Evolutionary conservation across 2,329 filamentous ascomycete species (phyloP).

Genomic region (Nannizziopsis barbatae): DNA sequence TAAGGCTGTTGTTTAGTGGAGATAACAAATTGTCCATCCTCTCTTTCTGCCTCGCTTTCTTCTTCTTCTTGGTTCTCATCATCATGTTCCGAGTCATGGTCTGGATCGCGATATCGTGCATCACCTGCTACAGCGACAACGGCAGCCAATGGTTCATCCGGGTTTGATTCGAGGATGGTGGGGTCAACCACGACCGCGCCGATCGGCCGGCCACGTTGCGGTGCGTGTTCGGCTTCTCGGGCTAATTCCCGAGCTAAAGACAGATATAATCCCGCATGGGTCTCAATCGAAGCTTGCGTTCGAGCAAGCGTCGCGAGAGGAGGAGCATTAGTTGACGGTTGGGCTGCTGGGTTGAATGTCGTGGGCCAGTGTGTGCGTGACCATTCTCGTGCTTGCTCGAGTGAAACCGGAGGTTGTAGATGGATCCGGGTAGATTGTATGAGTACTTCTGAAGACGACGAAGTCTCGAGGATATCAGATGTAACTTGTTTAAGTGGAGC

Average conservation of each 20-base stretch:
- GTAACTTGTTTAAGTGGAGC: constrained; percentile 10
- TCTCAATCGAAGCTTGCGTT: constrained; percentile 27
- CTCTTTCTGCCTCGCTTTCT: neutral
- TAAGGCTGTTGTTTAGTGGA: constrained; percentile 14
- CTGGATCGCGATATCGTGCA: constrained; percentile 25
- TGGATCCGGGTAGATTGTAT: constrained; percentile 31
- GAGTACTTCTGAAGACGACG: constrained; percentile 15
- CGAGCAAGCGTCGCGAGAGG: constrained; percentile 30
- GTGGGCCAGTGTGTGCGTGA: constrained; percentile 34
- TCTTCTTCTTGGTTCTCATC: neutral
- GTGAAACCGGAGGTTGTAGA: constrained; percentile 31
- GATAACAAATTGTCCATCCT: neutral
- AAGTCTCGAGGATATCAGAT: neutral
- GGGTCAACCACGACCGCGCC: constrained; percentile 39
- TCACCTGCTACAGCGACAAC: constrained; percentile 37
- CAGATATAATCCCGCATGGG: constrained; percentile 31
- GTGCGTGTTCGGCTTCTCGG: constrained; percentile 25
- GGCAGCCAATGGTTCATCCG: constrained; percentile 28
- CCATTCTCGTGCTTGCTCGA: constrained; percentile 34
- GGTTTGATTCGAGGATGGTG: constrained; percentile 21
- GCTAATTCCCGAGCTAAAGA: constrained; percentile 32
- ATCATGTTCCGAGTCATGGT: neutral
- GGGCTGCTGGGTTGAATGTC: constrained; percentile 36
- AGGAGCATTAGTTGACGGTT: constrained; percentile 33
- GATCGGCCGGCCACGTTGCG: constrained; percentile 30